Evolutionary conservation across 768 basidiomycete species (phyloP), one percentile per base, ranked within the genome.

Genomic region (Cantharellus cinnabarinus): DNA sequence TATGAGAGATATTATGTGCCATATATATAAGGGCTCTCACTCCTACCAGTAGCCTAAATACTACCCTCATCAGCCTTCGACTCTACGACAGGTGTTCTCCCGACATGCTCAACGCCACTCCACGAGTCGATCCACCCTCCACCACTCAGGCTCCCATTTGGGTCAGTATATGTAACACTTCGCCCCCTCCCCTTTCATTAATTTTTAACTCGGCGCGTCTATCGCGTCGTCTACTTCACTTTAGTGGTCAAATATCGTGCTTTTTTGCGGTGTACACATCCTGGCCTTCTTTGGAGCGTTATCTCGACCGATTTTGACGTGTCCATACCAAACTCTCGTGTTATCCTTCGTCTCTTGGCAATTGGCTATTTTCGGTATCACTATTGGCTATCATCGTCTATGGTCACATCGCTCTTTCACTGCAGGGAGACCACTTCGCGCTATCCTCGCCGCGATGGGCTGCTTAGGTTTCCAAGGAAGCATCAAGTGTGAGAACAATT

Each of bases 381-480:
- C 81, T 2, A 73, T 83, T 63, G 85, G 85, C 1, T 87, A 87
- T 66, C 85, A 87, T 66, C 75, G 85, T 42, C 69, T 88, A n/a
- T 86, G 82, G 69, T 84, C 84, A 3, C 85, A 87, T 65, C 76
- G 77, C 3, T 74, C 83, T 2, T 86, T 84, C 67, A 74, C 75
- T 20, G 84, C 84, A 3, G 70, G 70, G 1, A 59, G 76, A 15
- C 72, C 72, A 5, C 76, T 84, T 44, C 74, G 84, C 5, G 63
- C 80, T 3, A 68, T 76, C 29, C 70, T 88, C 40, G 82, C 84
- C 20, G 69, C 76, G 39, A 70, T 87, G 66, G 85, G 86, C 0
- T 78, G 81, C 2, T 76, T 81, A 54, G 85, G 79, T 0, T 83
- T 86, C 63, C 85, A 88, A 65, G 86, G 85, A 2, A 84, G 82